phyloP scores from a whole-genome alignment of 177 flowering plant species.

The Vitis hybrid region DNA sequence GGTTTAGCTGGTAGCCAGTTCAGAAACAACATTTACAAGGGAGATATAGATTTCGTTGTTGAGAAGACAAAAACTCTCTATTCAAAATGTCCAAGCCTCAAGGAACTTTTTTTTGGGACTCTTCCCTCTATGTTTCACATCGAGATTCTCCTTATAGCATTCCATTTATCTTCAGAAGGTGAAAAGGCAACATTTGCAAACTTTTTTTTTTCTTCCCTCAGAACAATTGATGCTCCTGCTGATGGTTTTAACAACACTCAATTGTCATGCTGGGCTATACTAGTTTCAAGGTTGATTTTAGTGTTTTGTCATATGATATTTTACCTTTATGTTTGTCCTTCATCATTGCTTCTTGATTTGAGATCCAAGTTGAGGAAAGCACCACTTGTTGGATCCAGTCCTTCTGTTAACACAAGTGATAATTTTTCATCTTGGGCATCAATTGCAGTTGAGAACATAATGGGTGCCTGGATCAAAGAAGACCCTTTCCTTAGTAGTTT shows the following conservation, averaged over 20 bases:
- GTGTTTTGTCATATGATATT: constrained; percentile 79
- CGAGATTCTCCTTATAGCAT: constrained; percentile 84
- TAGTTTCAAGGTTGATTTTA: constrained; percentile 80
- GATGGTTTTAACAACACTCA: constrained; percentile 36
- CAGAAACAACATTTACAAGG: constrained; percentile 53
- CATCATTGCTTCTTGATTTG: constrained; percentile 63
- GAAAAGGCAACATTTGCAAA: constrained; percentile 63
- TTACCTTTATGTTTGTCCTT: constrained; percentile 58
- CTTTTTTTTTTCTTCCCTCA: constrained; percentile 51
- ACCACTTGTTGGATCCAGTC: constrained; percentile 24
- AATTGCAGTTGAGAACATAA: constrained; percentile 38
- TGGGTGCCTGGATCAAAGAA: constrained; percentile 46
- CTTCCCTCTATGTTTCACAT: constrained; percentile 84
- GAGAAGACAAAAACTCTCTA: constrained; percentile 52
- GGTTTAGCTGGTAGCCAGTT: constrained; percentile 57
- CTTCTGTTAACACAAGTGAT: constrained; percentile 26
- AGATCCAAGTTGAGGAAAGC: constrained; percentile 68
- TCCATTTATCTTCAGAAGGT: constrained; percentile 66
- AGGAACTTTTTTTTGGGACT: constrained; percentile 43
- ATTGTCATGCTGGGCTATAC: constrained; percentile 79
- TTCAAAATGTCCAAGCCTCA: constrained; percentile 38
- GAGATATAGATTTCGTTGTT: constrained; percentile 54
- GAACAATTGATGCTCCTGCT: constrained; percentile 36
- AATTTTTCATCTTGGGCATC: constrained; percentile 60
- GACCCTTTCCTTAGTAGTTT: constrained; percentile 40